These are phyloP conservation scores for Phytopythium litorale DNA, from an alignment of 352 stramenopile species.

Conservation along the genomic window DNA sequence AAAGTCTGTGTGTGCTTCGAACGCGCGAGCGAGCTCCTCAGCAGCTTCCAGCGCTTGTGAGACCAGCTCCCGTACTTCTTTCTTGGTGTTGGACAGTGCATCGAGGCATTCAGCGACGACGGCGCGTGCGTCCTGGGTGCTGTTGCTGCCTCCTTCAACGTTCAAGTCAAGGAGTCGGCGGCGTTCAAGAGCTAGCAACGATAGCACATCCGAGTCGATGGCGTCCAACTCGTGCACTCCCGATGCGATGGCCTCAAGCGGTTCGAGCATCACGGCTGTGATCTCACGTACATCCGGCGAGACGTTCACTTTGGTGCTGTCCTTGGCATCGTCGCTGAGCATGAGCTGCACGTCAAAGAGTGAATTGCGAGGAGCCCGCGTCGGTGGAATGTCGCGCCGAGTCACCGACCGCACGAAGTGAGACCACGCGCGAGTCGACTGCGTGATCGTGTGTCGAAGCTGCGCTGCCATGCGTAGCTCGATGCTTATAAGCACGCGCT, in stretches of 20 bases:
- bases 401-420: slow-evolving; percentile 32
- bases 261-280: slow-evolving; percentile 62
- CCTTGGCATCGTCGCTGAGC: slow-evolving; percentile 23
- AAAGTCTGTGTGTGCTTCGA: slow-evolving; percentile 78
- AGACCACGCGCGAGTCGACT: slow-evolving; percentile 59
- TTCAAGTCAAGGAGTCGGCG: slow-evolving; percentile 54
- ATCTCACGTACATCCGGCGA: slow-evolving; percentile 74
- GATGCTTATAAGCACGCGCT: slow-evolving; percentile 78
- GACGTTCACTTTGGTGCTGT: slow-evolving; percentile 32
- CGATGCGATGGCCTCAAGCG: slow-evolving; percentile 72
- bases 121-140: slow-evolving; percentile 5
- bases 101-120: slow-evolving; percentile 51
- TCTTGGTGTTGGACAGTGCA: slow-evolving; percentile 43
- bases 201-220: slow-evolving; percentile 91
- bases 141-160: slow-evolving; percentile 10
- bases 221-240: slow-evolving; percentile 78
- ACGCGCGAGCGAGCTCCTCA: slow-evolving; percentile 64
- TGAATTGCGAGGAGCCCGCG: slow-evolving; percentile 46
- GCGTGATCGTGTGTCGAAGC: slow-evolving; percentile 63
- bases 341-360: slow-evolving; percentile 83
- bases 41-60: slow-evolving; percentile 58
- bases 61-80: slow-evolving; percentile 51
- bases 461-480: slow-evolving; percentile 86
- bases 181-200: slow-evolving; percentile 71
- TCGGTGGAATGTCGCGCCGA: slow-evolving; percentile 1